These are phyloP conservation scores for Oryza rufipogon DNA, from an alignment of 176 grass and related monocot species.

Conservation along the genomic window DNA sequence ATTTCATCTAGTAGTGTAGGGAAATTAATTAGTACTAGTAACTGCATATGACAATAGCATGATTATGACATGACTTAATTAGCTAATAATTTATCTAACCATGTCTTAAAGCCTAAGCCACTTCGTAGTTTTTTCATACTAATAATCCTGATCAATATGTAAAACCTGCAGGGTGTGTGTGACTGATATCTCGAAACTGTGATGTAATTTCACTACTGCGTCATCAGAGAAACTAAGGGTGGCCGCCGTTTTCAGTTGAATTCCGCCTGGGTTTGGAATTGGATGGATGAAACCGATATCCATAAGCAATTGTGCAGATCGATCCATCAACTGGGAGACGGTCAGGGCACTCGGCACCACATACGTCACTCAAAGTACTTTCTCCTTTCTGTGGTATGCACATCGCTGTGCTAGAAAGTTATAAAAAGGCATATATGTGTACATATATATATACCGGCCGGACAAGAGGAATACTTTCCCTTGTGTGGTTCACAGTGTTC, in stretches of 20 bases:
- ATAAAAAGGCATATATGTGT: neutral
- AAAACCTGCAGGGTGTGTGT: no score
- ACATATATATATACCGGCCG: neutral
- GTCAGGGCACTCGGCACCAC: neutral
- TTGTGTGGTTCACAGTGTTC: neutral
- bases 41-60: neutral
- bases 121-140: neutral
- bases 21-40: neutral
- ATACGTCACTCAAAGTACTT: neutral
- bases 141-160: neutral
- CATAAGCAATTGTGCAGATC: neutral
- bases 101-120: neutral
- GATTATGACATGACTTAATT: neutral
- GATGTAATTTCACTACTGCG: neutral
- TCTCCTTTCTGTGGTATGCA: neutral
- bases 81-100: neutral
- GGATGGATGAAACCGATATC: neutral
- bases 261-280: neutral
- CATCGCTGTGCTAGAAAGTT: neutral
- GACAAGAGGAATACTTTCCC: slow-evolving; percentile 12
- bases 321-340: neutral
- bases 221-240: neutral
- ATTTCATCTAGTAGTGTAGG: neutral
- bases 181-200: neutral
- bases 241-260: neutral